Base-by-base conservation (phyloP, 805 yeast genomes). In the Saturnispora sanitii region DNA sequence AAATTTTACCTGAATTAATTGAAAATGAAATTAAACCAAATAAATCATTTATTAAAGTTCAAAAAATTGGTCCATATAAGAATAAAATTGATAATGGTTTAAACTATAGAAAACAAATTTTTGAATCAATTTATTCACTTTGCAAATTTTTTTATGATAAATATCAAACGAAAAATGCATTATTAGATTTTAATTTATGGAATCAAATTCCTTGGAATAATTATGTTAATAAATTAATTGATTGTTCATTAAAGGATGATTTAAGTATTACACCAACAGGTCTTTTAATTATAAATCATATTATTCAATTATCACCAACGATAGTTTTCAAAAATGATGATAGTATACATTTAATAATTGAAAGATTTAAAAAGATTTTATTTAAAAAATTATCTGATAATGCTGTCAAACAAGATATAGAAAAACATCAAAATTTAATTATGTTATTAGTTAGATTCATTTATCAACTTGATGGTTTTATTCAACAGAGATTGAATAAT, bases 11-110 rank as follows among this genome's bases (percentile, higher is more conserved):
- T 0, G 52, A 56, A 0, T 60, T 82, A 3, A 70, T 70, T 48
- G 63, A 58, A 22, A 61, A 58, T 4, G 85, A 82, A 52, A 65
- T 82, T 35, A 60, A 59, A 11, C 66, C 78, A 1, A 72, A 71
- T 47, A 71, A 68, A 25, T 71, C 73, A 42, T 77, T 74, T 50
- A 73, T 80, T 34, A 77, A 77, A 41, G 64, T 69, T 16, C 78
- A 85, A 26, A 81, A 79, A 35, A 83, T 86, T 75, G 95, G 95
- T 2, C 94, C 94, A 0, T 84, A 81, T 65, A 83, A 82, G 54
- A 88, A 83, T 54, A 77, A 77, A 45, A 72, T 83, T 30, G 95
- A 85, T 51, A 80, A 79, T 48, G 92, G 87, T 0, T 64, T 82
- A 30, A 85, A 77, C 44, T 73, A 76, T 44, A 68, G 95, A 40